Evolutionary conservation across 2,329 filamentous ascomycete genomes (phyloP), one percentile per base, ranked within the genome.

Genomic region (Sclerotinia nivalis): DNA sequence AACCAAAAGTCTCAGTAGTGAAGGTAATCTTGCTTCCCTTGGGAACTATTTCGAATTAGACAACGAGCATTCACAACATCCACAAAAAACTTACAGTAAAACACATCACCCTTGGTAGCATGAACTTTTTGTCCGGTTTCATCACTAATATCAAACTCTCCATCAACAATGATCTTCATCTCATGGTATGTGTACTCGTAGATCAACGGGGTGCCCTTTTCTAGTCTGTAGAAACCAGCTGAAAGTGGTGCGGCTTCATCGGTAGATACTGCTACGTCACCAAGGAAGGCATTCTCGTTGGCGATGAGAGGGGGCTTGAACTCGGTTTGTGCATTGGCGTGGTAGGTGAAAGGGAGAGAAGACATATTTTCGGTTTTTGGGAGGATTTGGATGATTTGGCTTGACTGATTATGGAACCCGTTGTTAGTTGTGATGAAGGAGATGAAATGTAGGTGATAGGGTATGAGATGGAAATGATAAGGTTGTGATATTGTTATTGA

Each of bases 81-180:
- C 28, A 20, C 15, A 9, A 5, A 25, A 9, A 47, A 75, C 75
- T 76, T 64, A 78, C 77, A 89, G 76, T 87, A 87, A 74, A 90
- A 89, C 34, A 89, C 87, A 80, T 89, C 88, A 0, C 88, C 88
- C 61, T 84, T 82, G 40, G 79, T 81, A 25, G 86, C 87, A 71
- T 84, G 83, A n/a, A 88, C 86, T 73, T 84, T 84, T 71, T 80
- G 77, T 50, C 87, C 87, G 13, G 85, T 86, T 79, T 87, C 86
- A 74, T 89, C 87, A 20, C 81, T 81, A 72, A 89, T 89, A 72
- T 86, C 83, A 75, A 88, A 88, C 72, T 84, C 82, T 25, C 87
- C 88, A 73, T 89, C 87, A 10, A 89, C 79, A 72, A 89, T 88
- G 74, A 90, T 89, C 81, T 89, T 89, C 86, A 89, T 88, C 80